Conservation (phyloP, 1,284 basidiomycete genomes). For the Ceratobasidium theobromae region DNA sequence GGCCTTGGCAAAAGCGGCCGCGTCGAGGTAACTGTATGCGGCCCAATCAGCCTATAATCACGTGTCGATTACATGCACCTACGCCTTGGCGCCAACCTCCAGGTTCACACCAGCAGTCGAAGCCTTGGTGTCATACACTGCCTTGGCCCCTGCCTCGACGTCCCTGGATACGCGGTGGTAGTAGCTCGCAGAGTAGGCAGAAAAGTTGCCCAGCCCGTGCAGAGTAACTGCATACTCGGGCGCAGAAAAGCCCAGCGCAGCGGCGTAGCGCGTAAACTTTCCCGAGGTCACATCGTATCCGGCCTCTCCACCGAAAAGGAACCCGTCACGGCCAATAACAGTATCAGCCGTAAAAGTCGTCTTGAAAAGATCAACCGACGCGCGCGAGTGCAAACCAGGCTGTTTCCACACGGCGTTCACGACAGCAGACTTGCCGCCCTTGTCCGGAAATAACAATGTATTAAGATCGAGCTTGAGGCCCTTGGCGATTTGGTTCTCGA, state of each 20-base stretch:
- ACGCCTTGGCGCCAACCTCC: constrained; percentile 97
- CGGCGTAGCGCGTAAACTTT: constrained; percentile 88
- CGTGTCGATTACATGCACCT: constrained; percentile 43
- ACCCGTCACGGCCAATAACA: constrained; percentile 94
- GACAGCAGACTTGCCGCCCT: constrained; percentile 78
- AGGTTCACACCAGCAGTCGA: constrained; percentile 85
- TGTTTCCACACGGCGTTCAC: constrained; percentile 91
- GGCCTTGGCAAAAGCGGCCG: constrained; percentile 91
- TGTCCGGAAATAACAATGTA: constrained; percentile 84
- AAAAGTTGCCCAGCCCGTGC: constrained; percentile 94
- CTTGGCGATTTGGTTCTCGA: constrained; percentile 97
- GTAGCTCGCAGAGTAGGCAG: constrained; percentile 93
- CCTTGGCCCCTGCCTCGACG: constrained; percentile 98
- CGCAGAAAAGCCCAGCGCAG: constrained; percentile 91
- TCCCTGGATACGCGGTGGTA: constrained; percentile 96
- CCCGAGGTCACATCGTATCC: constrained; percentile 96
- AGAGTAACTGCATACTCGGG: constrained; percentile 96
- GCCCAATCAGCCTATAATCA: neutral
- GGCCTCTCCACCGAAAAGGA: constrained; percentile 95
- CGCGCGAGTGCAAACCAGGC: constrained; percentile 92
- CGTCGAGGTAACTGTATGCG: constrained; percentile 71
- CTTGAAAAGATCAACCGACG: constrained; percentile 93
- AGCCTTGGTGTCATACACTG: constrained; percentile 93
- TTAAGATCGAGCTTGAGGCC: constrained; percentile 94
- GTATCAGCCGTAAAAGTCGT: constrained; percentile 96